Evolutionary conservation across 2,329 filamentous ascomycete genomes (phyloP).

Genomic region (Penicillium sumatraense): DNA sequence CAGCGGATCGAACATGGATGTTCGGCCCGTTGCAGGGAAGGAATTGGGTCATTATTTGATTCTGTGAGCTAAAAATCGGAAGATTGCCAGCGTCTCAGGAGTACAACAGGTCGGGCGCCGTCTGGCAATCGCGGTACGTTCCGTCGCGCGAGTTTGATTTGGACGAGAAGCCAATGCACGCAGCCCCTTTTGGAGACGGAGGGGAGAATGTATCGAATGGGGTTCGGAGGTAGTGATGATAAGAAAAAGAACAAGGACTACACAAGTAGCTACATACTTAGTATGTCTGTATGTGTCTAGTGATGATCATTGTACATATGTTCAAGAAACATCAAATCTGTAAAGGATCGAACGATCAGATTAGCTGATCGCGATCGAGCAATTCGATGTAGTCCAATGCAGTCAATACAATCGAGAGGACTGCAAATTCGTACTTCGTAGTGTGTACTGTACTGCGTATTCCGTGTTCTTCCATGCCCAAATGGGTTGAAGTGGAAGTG

Average conservation of each 20-base stretch:
- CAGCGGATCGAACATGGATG: slow-evolving; percentile 19
- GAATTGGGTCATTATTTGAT: slow-evolving; percentile 16
- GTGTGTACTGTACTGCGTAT: too few relatives aligned
- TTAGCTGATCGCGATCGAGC: background rate
- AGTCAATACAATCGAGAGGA: too few relatives aligned
- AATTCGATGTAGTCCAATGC: background rate
- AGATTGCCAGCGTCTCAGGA: slow-evolving; percentile 6
- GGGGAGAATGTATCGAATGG: background rate
- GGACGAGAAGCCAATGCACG: slow-evolving; percentile 17
- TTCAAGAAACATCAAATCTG: too few relatives aligned
- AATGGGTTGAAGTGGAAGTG: slow-evolving; percentile 1
- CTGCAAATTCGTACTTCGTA: too few relatives aligned
- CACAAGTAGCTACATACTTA: background rate
- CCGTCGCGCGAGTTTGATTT: slow-evolving; percentile 10
- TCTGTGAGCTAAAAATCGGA: slow-evolving; percentile 9
- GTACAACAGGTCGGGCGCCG: slow-evolving; percentile 11
- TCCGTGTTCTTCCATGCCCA: too few relatives aligned
- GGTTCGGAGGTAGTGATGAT: background rate
- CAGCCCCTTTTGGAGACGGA: slow-evolving; percentile 15
- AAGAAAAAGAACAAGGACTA: background rate
- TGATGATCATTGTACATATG: too few relatives aligned
- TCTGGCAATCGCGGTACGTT: slow-evolving; percentile 11
- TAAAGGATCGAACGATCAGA: slow-evolving; percentile 5
- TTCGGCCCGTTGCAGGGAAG: slow-evolving; percentile 23
- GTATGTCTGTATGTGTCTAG: too few relatives aligned